Percentiles rank a stretch among this genome's conserved stretches.
Conservation (phyloP, 2,329 filamentous ascomycete genomes). For the Botrytis tulipae region DNA sequence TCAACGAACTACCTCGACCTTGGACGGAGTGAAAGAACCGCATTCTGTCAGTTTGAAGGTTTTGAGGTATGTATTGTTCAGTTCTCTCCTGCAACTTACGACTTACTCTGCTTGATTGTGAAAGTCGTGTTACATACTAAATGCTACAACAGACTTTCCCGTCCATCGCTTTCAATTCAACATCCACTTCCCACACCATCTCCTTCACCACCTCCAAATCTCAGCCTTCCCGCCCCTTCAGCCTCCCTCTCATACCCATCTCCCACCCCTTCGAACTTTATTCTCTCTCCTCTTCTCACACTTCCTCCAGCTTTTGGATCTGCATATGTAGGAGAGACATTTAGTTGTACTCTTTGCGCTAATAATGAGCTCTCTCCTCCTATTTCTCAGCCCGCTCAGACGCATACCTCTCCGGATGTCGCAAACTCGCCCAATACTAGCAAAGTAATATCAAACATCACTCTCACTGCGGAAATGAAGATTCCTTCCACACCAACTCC, state of each 20-base stretch:
- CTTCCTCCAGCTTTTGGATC: conserved; percentile 90
- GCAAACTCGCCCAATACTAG: conserved; percentile 38
- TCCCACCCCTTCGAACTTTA: conserved; percentile 41
- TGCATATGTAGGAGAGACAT: conserved; percentile 92
- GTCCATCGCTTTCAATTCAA: conserved; percentile 72
- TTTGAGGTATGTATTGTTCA: conserved; percentile 51
- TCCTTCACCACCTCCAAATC: conserved; percentile 39
- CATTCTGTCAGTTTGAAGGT: conserved; percentile 79
- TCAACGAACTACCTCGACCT: conserved; percentile 34
- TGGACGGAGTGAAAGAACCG: conserved; percentile 61
- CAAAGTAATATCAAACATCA: conserved; percentile 66
- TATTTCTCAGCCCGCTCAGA: neutral
- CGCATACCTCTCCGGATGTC: neutral
- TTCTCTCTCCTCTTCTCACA: conserved; percentile 67
- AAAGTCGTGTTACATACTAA: neutral
- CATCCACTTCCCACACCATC: conserved; percentile 45
- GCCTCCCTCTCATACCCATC: conserved; percentile 74
- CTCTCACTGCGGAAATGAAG: conserved; percentile 91
- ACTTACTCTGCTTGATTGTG: too few relatives aligned
- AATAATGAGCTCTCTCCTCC: conserved; percentile 71
- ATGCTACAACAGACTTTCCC: conserved; percentile 63
- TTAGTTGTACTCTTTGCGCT: conserved; percentile 92
- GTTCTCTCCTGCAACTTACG: neutral
- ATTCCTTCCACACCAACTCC: conserved; percentile 65
- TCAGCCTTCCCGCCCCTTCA: conserved; percentile 36